Conservation (phyloP, 257 asterid genomes). For the Solanum chiquidenum region DNA sequence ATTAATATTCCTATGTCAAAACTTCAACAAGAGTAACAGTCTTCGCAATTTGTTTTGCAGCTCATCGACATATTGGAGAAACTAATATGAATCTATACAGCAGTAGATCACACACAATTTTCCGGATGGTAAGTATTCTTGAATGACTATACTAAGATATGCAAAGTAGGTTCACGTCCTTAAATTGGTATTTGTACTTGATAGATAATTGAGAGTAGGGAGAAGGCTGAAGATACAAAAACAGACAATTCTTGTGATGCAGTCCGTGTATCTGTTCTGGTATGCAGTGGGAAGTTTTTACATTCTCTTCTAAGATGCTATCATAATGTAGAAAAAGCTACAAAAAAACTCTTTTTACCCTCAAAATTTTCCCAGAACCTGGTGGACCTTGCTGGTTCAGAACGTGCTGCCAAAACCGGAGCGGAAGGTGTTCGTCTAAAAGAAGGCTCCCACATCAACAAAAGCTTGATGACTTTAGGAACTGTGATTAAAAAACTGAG, state of each 20-base stretch:
- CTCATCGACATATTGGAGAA: constrained; percentile 97
- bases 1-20: background rate
- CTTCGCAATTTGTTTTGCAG: constrained; percentile 25
- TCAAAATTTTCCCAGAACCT: constrained; percentile 50
- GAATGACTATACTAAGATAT: background rate
- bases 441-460: constrained; percentile 98
- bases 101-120: constrained; percentile 94
- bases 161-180: background rate
- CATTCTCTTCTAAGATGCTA: constrained; percentile 3
- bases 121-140: constrained; percentile 70
- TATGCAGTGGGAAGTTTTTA: constrained; percentile 20
- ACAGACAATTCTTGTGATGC: constrained; percentile 80
- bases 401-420: constrained; percentile 98
- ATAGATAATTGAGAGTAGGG: constrained; percentile 93
- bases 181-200: background rate
- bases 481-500: constrained; percentile 96
- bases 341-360: background rate
- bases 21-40: background rate
- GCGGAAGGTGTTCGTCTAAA: constrained; percentile 97
- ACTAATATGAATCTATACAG: constrained; percentile 93
- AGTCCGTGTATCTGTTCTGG: constrained; percentile 98
- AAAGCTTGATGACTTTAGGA: constrained; percentile 91
- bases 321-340: background rate
- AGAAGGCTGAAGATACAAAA: constrained; percentile 48
- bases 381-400: constrained; percentile 99